These are phyloP conservation scores for Quercus parvula DNA, from an alignment of 306 rosid species.

Conservation along the genomic window DNA sequence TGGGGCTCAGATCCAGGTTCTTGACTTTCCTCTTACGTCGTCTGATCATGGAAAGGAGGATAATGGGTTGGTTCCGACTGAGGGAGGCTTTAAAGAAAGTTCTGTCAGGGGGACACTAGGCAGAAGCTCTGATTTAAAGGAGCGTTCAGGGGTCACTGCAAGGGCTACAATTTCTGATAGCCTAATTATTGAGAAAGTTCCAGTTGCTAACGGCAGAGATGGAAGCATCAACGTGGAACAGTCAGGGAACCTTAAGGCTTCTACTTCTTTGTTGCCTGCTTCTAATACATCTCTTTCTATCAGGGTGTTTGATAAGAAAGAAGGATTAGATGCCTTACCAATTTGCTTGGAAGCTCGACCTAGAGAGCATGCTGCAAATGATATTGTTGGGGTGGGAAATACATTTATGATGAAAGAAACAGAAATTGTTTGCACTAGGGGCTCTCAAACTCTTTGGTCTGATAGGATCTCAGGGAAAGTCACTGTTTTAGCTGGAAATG, in stretches of 20 bases:
- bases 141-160: conserved; percentile 75
- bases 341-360: conserved; percentile 85
- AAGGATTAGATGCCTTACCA: conserved; percentile 61
- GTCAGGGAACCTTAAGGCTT: conserved; percentile 48
- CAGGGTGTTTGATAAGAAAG: conserved; percentile 83
- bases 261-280: conserved; percentile 50
- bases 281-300: conserved; percentile 59
- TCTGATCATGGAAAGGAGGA: conserved; percentile 55
- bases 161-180: conserved; percentile 82
- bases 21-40: conserved; percentile 56
- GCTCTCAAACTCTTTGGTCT: conserved; percentile 74
- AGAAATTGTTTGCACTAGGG: conserved; percentile 73
- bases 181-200: conserved; percentile 86
- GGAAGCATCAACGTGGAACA: conserved; percentile 67
- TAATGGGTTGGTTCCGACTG: conserved; percentile 46
- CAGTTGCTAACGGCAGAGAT: conserved; percentile 41
- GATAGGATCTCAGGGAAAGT: conserved; percentile 91
- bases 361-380: conserved; percentile 71
- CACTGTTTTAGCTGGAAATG: conserved; percentile 92
- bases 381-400: conserved; percentile 73
- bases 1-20: conserved; percentile 52
- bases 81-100: conserved; percentile 45
- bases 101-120: conserved; percentile 47
- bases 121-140: conserved; percentile 60
- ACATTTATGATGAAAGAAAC: conserved; percentile 75